phyloP scores from a whole-genome alignment of 129 eudicot species.

The Deinandra increscens region DNA sequence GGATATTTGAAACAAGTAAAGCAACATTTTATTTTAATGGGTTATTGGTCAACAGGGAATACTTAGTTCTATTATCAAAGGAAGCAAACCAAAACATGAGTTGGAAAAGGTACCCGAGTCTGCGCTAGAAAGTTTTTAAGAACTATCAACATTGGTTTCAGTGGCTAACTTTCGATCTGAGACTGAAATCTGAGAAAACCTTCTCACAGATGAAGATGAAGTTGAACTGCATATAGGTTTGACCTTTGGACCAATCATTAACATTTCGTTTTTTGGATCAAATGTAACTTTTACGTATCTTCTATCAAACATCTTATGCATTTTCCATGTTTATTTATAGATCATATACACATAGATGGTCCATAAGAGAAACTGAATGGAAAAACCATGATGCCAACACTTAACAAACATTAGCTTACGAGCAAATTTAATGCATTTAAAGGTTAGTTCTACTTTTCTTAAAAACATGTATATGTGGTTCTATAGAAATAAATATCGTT shows the following conservation, averaged over 20 bases:
- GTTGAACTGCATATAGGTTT: conserved; percentile 76
- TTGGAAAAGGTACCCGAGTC: conserved; percentile 45
- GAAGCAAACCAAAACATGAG: conserved; percentile 55
- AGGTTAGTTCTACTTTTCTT: conserved; percentile 49
- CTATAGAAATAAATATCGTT: background rate
- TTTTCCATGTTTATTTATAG: conserved; percentile 34
- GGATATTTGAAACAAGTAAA: too few relatives aligned
- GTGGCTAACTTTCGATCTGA: conserved; percentile 56
- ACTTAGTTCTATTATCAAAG: conserved; percentile 64
- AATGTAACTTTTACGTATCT: background rate
- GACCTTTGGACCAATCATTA: conserved; percentile 14
- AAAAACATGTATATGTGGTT: background rate
- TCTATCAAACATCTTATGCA: conserved; percentile 3
- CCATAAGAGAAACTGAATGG: conserved; percentile 76
- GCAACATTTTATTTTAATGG: too few relatives aligned
- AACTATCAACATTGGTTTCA: conserved; percentile 56
- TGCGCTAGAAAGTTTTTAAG: conserved; percentile 51
- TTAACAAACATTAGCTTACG: conserved; percentile 69
- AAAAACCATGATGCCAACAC: conserved; percentile 53
- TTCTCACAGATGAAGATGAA: conserved; percentile 43
- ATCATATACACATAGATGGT: conserved; percentile 85
- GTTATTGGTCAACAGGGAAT: conserved; percentile 79
- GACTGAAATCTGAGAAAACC: conserved; percentile 41
- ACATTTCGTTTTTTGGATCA: background rate
- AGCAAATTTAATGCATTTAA: conserved; percentile 75